Conservation (phyloP, 805 yeast species). For the Sungouiella thailandica region DNA sequence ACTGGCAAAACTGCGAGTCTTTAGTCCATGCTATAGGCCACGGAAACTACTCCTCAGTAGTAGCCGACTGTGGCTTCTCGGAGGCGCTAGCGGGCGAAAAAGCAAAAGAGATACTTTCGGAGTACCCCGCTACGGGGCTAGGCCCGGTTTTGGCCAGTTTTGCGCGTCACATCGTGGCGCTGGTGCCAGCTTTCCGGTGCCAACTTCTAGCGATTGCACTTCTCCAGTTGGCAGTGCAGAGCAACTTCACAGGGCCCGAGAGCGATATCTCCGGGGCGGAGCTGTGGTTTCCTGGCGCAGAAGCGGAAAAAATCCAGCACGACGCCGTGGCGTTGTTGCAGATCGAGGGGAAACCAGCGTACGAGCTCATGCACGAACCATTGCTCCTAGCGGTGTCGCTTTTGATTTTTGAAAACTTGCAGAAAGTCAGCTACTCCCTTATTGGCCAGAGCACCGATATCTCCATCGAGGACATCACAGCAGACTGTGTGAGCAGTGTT, state of each 20-base stretch:
- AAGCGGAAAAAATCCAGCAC: conserved; percentile 13
- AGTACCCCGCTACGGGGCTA: conserved; percentile 21
- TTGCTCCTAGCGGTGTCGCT: conserved; percentile 26
- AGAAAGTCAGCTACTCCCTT: no score
- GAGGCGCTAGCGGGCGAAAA: no score
- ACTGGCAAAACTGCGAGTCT: no score
- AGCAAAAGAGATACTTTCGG: no score
- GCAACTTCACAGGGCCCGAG: conserved; percentile 81
- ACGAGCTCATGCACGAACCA: conserved; percentile 44
- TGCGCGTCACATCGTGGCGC: neutral
- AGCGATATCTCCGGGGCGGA: conserved; percentile 35
- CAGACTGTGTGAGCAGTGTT: conserved; percentile 7
- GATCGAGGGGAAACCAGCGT: conserved; percentile 67
- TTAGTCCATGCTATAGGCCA: no score
- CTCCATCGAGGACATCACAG: conserved; percentile 23
- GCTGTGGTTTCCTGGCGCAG: conserved; percentile 24
- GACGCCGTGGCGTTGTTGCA: conserved; percentile 39
- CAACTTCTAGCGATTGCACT: conserved; percentile 52
- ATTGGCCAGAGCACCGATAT: no score
- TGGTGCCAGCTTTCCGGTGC: neutral
- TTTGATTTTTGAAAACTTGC: conserved; percentile 34
- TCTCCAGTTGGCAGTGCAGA: conserved; percentile 65
- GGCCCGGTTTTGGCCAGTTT: conserved; percentile 10
- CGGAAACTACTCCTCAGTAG: no score
- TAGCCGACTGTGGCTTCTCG: no score